A percentile compares a stretch with the other conserved stretches of the same genome.
phyloP scores from a whole-genome alignment of 169 alveolate species.

The Cryptosporidium canis region DNA sequence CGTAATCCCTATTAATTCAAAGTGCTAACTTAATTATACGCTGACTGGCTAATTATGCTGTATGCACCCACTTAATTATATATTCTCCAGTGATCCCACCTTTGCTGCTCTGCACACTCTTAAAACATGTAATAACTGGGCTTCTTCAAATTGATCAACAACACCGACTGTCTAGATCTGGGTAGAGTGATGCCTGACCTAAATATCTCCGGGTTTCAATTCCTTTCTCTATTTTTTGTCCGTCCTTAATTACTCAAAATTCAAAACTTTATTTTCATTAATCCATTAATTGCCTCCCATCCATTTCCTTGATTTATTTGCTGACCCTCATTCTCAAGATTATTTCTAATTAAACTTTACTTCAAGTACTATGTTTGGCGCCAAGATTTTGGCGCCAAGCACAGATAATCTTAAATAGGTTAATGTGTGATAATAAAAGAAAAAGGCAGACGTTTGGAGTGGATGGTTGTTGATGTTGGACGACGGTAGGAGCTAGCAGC shows the following conservation, averaged over 20 bases:
- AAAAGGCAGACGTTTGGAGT: not conserved
- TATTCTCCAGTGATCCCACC: not conserved
- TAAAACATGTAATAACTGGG: not conserved
- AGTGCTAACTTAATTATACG: not conserved
- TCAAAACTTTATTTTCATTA: not conserved
- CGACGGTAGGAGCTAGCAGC: not conserved
- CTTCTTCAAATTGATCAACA: not conserved
- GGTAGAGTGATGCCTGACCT: not conserved
- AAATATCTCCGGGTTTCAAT: not conserved
- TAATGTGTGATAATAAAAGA: not conserved
- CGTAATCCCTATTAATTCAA: not conserved
- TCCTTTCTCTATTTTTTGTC: not conserved
- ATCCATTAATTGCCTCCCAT: not conserved
- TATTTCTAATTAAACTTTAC: not conserved
- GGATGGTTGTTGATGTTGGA: not conserved
- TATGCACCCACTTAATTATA: not conserved
- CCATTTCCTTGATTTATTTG: no score
- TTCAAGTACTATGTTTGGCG: not conserved
- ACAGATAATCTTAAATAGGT: not conserved
- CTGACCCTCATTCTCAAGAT: not conserved
- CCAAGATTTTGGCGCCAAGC: not conserved
- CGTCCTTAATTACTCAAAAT: not conserved
- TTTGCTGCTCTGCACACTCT: not conserved
- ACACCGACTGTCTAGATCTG: not conserved
- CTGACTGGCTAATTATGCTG: not conserved